Evolutionary conservation across 768 basidiomycete species (phyloP).

Genomic region (Leucosporidium creatinivorum): DNA sequence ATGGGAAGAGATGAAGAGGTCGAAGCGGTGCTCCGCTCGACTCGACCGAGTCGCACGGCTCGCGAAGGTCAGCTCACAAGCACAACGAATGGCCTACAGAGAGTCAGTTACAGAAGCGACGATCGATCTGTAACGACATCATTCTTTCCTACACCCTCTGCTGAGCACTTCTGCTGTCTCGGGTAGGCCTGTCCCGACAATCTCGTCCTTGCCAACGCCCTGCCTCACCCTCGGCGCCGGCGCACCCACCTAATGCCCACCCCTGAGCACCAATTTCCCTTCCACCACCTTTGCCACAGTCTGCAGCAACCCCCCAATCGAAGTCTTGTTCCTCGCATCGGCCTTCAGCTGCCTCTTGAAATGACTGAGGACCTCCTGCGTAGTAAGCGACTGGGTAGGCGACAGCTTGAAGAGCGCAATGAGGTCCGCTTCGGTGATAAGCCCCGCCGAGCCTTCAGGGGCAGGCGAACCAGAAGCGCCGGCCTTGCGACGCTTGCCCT

Average conservation of each 20-base stretch:
- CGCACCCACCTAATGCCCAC: constrained; percentile 10
- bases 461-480: neutral
- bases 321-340: constrained; percentile 22
- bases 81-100: no score
- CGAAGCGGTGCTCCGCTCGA: no score
- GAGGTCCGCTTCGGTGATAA: constrained; percentile 18
- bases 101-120: no score
- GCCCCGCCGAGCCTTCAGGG: neutral
- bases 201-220: no score
- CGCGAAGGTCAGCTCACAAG: no score
- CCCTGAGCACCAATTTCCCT: constrained; percentile 24
- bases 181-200: no score
- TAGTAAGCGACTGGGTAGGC: constrained; percentile 4
- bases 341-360: constrained; percentile 25
- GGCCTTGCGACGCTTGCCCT: constrained; percentile 40
- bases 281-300: constrained; percentile 17
- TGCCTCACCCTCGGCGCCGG: neutral
- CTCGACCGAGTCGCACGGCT: no score
- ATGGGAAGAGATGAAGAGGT: no score
- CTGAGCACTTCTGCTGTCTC: no score
- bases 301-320: constrained; percentile 17
- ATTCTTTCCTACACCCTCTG: no score
- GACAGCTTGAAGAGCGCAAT: constrained; percentile 21
- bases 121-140: no score
- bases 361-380: constrained; percentile 28